Conservation (phyloP, 2,329 filamentous ascomycete genomes). For the Penicillium sp. region DNA sequence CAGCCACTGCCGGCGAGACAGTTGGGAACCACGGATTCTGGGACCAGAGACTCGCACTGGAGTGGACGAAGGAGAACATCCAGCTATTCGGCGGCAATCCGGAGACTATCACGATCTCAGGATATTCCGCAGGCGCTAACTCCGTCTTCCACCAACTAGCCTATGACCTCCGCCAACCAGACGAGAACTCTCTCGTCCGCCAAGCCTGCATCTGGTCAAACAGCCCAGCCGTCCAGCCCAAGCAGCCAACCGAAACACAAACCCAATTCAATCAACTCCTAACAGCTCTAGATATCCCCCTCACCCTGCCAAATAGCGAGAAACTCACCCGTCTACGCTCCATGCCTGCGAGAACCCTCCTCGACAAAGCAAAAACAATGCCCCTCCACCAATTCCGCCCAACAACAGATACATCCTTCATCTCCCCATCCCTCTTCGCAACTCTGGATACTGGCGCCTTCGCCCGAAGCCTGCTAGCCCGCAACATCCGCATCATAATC, state of each 20-base stretch:
- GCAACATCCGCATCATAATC: constrained; percentile 52
- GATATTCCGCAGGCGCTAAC: constrained; percentile 57
- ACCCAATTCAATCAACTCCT: constrained; percentile 55
- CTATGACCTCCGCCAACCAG: constrained; percentile 54
- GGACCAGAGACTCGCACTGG: constrained; percentile 57
- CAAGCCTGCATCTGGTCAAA: constrained; percentile 57
- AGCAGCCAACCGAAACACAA: constrained; percentile 49
- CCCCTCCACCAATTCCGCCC: constrained; percentile 57
- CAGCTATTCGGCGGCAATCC: constrained; percentile 53
- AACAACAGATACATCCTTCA: constrained; percentile 52
- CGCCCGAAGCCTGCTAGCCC: constrained; percentile 45
- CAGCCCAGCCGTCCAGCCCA: constrained; percentile 55
- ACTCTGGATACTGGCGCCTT: constrained; percentile 53
- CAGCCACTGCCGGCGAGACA: constrained; percentile 33
- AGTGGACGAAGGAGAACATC: constrained; percentile 57
- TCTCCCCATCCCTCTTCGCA: constrained; percentile 45
- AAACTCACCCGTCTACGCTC: constrained; percentile 50
- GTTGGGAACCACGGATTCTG: constrained; percentile 57
- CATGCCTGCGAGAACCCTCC: constrained; percentile 40
- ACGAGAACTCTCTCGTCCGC: constrained; percentile 50
- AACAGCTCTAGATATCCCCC: constrained; percentile 45
- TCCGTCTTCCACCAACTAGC: constrained; percentile 59
- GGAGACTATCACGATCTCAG: constrained; percentile 53
- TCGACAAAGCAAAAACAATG: constrained; percentile 46
- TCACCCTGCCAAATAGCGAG: constrained; percentile 38